phyloP scores from a whole-genome alignment of 2,329 filamentous ascomycete species.

The Penicillium sumatraense region DNA sequence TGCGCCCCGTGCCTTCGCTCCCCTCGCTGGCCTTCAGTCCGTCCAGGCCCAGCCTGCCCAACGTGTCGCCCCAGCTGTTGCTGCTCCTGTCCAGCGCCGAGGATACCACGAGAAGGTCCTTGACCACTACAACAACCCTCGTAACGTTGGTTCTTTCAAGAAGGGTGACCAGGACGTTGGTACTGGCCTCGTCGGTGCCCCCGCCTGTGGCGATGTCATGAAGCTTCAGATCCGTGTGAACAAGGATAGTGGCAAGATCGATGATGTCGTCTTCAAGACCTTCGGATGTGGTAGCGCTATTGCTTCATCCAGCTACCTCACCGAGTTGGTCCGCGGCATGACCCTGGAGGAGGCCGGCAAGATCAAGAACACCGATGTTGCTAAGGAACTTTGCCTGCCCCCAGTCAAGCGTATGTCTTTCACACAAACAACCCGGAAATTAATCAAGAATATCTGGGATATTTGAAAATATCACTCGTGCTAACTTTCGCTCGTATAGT shows the following conservation, averaged over 20 bases:
- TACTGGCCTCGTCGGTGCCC: slow-evolving; percentile 88
- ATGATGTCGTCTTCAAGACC: slow-evolving; percentile 97
- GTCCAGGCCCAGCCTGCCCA: slow-evolving; percentile 43
- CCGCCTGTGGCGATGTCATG: slow-evolving; percentile 91
- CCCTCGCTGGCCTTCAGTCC: slow-evolving; percentile 50
- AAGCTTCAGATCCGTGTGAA: slow-evolving; percentile 93
- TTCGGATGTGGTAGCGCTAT: slow-evolving; percentile 96
- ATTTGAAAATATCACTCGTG: neutral
- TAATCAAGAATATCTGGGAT: too few species aligned
- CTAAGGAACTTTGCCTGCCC: slow-evolving; percentile 91
- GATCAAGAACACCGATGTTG: slow-evolving; percentile 97
- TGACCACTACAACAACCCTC: slow-evolving; percentile 80
- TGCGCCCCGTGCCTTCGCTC: slow-evolving; percentile 52
- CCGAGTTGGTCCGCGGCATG: slow-evolving; percentile 94
- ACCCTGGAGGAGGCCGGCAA: slow-evolving; percentile 89
- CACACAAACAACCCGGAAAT: neutral
- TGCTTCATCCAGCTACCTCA: slow-evolving; percentile 91
- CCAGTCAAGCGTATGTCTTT: slow-evolving; percentile 77
- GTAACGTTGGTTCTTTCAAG: slow-evolving; percentile 78
- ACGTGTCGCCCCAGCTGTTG: slow-evolving; percentile 35
- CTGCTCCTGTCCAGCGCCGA: slow-evolving; percentile 45
- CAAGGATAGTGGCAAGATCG: slow-evolving; percentile 82
- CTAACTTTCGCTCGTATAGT: slow-evolving; percentile 53
- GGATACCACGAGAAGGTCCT: slow-evolving; percentile 73
- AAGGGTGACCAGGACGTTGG: slow-evolving; percentile 84